Percentiles rank a stretch among this genome's conserved stretches.
phyloP scores from a whole-genome alignment of 2,329 filamentous ascomycete species.

The Dryadomyces quercivorus region DNA sequence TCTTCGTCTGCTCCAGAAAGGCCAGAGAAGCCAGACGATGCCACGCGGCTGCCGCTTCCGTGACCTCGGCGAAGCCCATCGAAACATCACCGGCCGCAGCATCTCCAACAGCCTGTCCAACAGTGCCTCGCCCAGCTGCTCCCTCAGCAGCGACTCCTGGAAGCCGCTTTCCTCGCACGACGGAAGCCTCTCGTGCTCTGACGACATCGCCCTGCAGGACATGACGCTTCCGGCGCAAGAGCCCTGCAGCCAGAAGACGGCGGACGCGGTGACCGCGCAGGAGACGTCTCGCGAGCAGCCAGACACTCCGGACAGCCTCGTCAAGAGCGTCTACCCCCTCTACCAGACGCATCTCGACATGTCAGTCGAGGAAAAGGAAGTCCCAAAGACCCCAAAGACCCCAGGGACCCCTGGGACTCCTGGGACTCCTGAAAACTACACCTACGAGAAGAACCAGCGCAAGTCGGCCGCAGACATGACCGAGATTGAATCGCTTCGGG shows the following conservation, averaged over 20 bases:
- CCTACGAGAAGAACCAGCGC: too few relatives aligned
- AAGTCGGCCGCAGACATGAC: too few relatives aligned
- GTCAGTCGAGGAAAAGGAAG: too few relatives aligned
- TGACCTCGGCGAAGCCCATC: constrained; percentile 25
- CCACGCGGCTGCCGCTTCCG: constrained; percentile 23
- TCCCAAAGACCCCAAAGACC: too few relatives aligned
- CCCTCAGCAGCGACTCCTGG: background rate
- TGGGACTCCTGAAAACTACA: too few relatives aligned
- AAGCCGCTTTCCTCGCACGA: background rate
- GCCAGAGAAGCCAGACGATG: constrained; percentile 11
- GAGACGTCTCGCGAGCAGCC: background rate
- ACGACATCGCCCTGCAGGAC: background rate
- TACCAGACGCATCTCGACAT: constrained; percentile 13
- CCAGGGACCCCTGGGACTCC: too few relatives aligned
- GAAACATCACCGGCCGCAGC: constrained; percentile 22
- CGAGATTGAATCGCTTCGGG: background rate
- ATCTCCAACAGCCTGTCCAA: constrained; percentile 1
- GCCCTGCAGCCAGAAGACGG: background rate
- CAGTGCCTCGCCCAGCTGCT: background rate
- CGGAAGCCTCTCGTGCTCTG: background rate
- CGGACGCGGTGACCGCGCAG: background rate
- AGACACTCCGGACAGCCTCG: constrained; percentile 17
- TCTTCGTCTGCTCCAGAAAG: background rate
- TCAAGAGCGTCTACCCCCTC: constrained; percentile 21
- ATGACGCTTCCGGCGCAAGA: background rate